Percentiles rank a stretch among this genome's conserved stretches.
Conservation (phyloP, 139 green algal genomes). For the Coelastrella sp. region DNA sequence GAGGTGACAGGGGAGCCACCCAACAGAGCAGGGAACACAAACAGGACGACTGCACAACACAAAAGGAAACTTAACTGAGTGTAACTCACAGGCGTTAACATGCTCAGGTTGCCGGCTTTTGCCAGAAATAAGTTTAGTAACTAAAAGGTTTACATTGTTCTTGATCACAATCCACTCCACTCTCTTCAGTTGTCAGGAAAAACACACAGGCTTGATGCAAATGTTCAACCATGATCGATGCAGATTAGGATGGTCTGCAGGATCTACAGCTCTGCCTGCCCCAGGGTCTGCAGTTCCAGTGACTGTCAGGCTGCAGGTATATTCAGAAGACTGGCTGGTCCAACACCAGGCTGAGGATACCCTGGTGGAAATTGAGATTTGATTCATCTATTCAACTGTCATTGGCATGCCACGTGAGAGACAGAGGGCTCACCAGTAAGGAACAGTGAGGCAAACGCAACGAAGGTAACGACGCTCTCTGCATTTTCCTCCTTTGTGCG, state of each 20-base stretch:
- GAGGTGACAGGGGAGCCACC: slow-evolving; percentile 25
- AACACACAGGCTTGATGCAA: no score
- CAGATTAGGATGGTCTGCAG: no score
- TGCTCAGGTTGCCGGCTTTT: background rate
- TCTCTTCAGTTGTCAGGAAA: no score
- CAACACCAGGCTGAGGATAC: background rate
- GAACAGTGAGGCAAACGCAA: slow-evolving; percentile 17
- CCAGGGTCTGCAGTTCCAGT: no score
- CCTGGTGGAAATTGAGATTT: background rate
- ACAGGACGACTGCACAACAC: background rate
- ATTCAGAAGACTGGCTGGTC: no score
- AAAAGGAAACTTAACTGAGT: no score
- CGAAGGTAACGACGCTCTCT: background rate
- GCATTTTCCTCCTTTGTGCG: slow-evolving; percentile 18
- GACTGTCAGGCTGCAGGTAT: no score
- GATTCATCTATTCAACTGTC: background rate
- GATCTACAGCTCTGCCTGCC: no score
- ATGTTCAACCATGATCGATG: no score
- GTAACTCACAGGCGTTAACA: background rate
- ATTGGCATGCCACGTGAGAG: background rate
- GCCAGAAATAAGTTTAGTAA: no score
- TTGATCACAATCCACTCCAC: no score
- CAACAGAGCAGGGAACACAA: slow-evolving; percentile 30
- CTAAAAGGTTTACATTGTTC: no score
- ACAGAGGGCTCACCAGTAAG: background rate